Evolutionary conservation across 106 monocot species (phyloP), one percentile per base, ranked within the genome.

Genomic region (Cymbidium sinense): DNA sequence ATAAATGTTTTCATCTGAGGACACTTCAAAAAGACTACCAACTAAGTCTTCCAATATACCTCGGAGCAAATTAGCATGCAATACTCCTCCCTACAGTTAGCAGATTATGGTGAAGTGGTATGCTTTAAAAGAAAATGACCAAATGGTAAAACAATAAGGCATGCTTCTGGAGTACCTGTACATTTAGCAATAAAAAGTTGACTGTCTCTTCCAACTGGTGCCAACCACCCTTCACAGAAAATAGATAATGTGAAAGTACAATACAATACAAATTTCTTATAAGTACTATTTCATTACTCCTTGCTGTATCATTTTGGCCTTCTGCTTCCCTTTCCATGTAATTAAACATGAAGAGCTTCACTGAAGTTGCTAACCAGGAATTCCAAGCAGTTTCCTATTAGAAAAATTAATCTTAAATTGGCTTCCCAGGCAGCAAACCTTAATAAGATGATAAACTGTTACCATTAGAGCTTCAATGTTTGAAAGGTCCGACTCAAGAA

Each of bases 401-500:
- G 80, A 78, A 83, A 70, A 21, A 79, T 61, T 84, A 58, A 76
- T 36, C 21, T 29, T n/a, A 71, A 36, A 39, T 36, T 71, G 13
- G 11, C 28, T 15, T 25, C 69, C 15, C 2, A 39, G 71, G 9
- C 21, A 35, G 39, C 1, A 11, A 71, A 71, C 37, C 39, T 71
- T 37, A 5, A 39, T 12, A 71, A 73, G 54, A 65, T 43, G 76
- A 28, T 61, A 31, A 27, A 52, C 13, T 18, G 70, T 43, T 93
- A 99, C 99, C 99, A 93, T 87, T 28, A 99, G 79, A 77, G 90
- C 86, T 89, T 95, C 99, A 80, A 87, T 84, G 77, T 99, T 99
- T 64, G 92, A 90, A 54, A 95, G 88, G 79, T 87, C 95, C 77
- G 99, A 92, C 77, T 90, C 92, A 74, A 99, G 86, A 77, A 99